phyloP scores from a whole-genome alignment of 225 moss, liverwort and hornwort species.

The Pseudisothecium myosuroides region DNA sequence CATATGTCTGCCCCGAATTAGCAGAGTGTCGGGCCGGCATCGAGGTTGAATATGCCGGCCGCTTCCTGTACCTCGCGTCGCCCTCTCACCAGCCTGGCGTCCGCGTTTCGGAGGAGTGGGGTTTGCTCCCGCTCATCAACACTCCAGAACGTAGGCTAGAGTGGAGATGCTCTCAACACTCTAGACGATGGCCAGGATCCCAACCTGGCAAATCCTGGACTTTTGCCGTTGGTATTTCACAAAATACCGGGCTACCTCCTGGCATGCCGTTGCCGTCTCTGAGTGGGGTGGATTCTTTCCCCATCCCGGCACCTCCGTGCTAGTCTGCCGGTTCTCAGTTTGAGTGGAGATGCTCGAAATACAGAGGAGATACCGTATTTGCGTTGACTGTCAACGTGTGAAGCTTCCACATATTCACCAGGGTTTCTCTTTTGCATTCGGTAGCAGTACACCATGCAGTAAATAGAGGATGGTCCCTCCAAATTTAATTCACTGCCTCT shows the following conservation, averaged over 20 bases:
- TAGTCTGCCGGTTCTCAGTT: neutral
- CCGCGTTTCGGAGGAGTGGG: neutral
- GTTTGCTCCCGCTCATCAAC: no score
- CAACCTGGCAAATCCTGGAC: neutral
- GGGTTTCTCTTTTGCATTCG: no score
- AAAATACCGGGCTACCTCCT: neutral
- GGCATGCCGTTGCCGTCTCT: neutral
- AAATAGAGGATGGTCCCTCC: no score
- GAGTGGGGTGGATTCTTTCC: neutral
- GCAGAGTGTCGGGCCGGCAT: neutral
- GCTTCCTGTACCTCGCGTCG: neutral
- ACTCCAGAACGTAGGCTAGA: no score
- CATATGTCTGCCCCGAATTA: neutral
- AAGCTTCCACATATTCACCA: neutral
- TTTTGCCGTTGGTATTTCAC: neutral
- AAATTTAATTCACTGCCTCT: no score
- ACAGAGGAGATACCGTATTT: neutral
- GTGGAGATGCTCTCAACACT: no score
- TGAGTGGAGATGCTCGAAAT: neutral
- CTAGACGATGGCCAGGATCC: no score
- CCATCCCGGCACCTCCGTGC: neutral
- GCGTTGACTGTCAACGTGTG: neutral
- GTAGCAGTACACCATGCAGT: no score
- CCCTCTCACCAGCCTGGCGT: neutral
- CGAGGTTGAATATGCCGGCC: neutral